Evolutionary conservation across 768 basidiomycete genomes (phyloP).

Genomic region (Tricholoma flavovirens): DNA sequence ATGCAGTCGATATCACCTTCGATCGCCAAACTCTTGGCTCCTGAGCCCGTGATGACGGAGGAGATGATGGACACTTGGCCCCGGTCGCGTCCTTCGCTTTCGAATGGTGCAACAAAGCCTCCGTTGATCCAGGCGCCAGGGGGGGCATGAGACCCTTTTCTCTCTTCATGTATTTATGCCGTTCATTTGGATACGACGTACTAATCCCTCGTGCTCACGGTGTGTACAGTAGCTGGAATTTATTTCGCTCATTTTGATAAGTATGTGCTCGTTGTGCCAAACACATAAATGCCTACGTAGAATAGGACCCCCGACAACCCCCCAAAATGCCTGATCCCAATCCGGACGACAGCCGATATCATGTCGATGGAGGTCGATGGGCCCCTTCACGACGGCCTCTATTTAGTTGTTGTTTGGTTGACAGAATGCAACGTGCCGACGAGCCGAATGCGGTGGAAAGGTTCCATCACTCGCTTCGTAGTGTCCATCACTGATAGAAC

Average conservation of each 20-base stretch:
- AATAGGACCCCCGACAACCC: too few species aligned
- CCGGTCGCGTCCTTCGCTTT: conserved; percentile 20
- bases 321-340: too few species aligned
- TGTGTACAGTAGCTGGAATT: not conserved
- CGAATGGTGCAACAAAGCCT: conserved; percentile 20
- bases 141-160: not conserved
- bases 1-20: conserved; percentile 55
- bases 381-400: too few species aligned
- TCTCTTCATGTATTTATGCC: not conserved
- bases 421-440: too few species aligned
- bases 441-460: too few species aligned
- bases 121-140: conserved; percentile 8
- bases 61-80: conserved; percentile 20
- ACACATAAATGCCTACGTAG: too few species aligned
- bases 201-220: not conserved
- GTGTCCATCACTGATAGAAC: too few species aligned
- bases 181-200: not conserved
- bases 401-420: too few species aligned
- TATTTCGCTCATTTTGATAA: too few species aligned
- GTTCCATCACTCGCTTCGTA: too few species aligned
- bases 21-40: conserved; percentile 60
- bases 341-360: too few species aligned
- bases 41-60: conserved; percentile 34
- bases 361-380: too few species aligned
- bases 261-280: not conserved